Conservation (phyloP, 805 yeast genomes). For the Candida dendrica region DNA sequence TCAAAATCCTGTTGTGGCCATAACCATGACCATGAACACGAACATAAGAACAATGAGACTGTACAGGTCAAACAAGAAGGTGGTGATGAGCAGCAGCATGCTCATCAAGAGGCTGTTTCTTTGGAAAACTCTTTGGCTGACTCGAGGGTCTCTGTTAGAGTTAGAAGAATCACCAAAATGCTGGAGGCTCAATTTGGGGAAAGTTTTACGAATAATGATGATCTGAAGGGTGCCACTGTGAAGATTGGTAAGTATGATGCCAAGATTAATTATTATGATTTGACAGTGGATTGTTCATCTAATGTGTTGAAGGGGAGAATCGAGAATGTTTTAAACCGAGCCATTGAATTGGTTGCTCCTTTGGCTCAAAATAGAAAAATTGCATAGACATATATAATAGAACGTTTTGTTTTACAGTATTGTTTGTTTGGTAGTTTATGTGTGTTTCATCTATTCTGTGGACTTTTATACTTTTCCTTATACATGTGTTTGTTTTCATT, state of each 20-base stretch:
- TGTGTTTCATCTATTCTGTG: too few species aligned
- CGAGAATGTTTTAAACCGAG: conserved; percentile 71
- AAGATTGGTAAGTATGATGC: conserved; percentile 75
- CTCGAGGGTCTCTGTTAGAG: conserved; percentile 29
- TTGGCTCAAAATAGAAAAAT: conserved; percentile 37
- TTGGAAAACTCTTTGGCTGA: conserved; percentile 23
- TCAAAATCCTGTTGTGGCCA: conserved; percentile 47
- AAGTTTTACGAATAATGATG: conserved; percentile 39
- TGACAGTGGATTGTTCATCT: conserved; percentile 67
- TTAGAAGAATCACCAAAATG: conserved; percentile 51
- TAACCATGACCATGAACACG: conserved; percentile 13
- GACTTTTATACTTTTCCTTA: too few species aligned
- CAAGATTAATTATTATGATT: conserved; percentile 50
- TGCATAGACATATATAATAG: not conserved
- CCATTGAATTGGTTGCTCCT: conserved; percentile 79
- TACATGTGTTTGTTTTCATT: too few species aligned
- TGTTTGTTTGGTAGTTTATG: too few species aligned
- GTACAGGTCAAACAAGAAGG: conserved; percentile 12
- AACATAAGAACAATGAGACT: conserved; percentile 8
- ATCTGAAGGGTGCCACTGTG: conserved; percentile 45
- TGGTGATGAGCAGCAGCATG: too few species aligned
- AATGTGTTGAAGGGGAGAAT: conserved; percentile 76
- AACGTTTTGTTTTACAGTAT: too few species aligned
- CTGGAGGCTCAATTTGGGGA: conserved; percentile 87
- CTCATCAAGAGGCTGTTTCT: too few species aligned